These are phyloP conservation scores for Colletotrichum tropicicola DNA, from an alignment of 2,329 filamentous ascomycete species.

Conservation along the genomic window DNA sequence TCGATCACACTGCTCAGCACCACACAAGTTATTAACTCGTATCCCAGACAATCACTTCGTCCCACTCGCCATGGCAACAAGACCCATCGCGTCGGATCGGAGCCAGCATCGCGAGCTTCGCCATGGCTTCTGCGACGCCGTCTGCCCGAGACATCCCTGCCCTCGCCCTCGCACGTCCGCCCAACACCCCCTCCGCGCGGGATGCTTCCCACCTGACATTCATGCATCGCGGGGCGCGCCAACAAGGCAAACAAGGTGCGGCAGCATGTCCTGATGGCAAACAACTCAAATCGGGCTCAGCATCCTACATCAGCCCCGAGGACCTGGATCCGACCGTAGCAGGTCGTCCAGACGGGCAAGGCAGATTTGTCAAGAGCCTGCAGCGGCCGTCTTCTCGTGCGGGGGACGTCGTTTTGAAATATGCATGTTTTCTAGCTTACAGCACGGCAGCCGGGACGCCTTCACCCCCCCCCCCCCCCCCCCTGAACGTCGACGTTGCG, in stretches of 20 bases:
- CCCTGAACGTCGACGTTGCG: too few species aligned
- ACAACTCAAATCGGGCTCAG: background rate
- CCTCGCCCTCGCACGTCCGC: background rate
- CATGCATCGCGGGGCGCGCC: background rate
- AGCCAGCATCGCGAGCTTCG: constrained; percentile 8
- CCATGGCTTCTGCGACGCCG: background rate
- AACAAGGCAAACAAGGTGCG: background rate
- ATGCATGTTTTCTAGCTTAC: constrained; percentile 18
- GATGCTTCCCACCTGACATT: background rate
- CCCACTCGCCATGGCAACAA: background rate
- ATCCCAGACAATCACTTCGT: too few species aligned
- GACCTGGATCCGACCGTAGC: background rate
- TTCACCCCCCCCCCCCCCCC: too few species aligned
- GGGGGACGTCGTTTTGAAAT: background rate
- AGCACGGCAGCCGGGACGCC: too few species aligned
- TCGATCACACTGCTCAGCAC: too few species aligned
- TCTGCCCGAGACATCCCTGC: constrained; percentile 19
- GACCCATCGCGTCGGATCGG: constrained; percentile 4
- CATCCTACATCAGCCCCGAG: background rate
- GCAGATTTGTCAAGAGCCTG: background rate
- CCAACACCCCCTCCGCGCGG: background rate
- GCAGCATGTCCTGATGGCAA: background rate
- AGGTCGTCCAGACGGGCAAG: background rate
- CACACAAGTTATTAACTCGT: too few species aligned
- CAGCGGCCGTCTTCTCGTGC: background rate